These are phyloP conservation scores for Aspergillus diversus DNA, from an alignment of 495 filamentous ascomycete species.

Conservation along the genomic window DNA sequence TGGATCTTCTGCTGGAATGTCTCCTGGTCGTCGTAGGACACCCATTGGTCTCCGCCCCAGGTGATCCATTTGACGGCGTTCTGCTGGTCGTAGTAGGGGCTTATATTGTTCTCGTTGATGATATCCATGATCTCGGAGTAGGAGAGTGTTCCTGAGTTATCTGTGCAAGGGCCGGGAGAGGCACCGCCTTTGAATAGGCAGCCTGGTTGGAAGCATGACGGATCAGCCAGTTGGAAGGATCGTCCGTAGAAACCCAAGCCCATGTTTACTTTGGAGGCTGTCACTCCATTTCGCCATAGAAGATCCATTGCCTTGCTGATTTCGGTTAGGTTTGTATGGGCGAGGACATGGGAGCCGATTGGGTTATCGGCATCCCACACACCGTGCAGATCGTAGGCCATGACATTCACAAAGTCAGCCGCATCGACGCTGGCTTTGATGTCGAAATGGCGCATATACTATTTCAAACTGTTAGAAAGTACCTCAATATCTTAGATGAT, in stretches of 20 bases:
- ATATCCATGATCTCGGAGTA: slow-evolving; percentile 15
- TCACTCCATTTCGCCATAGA: slow-evolving; percentile 54
- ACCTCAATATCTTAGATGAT: not conserved
- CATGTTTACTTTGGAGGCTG: slow-evolving; percentile 42
- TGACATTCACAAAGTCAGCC: slow-evolving; percentile 51
- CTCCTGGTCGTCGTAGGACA: slow-evolving; percentile 41
- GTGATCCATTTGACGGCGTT: slow-evolving; percentile 40
- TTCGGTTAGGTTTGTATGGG: slow-evolving; percentile 62
- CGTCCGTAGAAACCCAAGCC: slow-evolving; percentile 61
- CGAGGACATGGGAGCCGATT: slow-evolving; percentile 35
- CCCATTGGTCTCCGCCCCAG: slow-evolving; percentile 43
- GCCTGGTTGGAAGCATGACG: slow-evolving; percentile 32
- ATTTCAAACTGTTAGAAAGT: not conserved
- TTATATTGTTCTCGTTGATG: slow-evolving; percentile 7
- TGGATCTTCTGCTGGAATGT: slow-evolving; percentile 42
- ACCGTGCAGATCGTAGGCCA: slow-evolving; percentile 43
- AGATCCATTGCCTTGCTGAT: slow-evolving; percentile 53
- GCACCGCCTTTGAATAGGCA: slow-evolving; percentile 32
- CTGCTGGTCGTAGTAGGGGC: slow-evolving; percentile 14
- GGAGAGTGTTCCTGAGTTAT: slow-evolving; percentile 32
- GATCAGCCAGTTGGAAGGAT: slow-evolving; percentile 29
- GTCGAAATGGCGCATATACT: slow-evolving; percentile 17
- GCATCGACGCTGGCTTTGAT: slow-evolving; percentile 43
- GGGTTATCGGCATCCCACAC: slow-evolving; percentile 27
- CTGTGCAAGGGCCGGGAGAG: slow-evolving; percentile 36